Base-by-base conservation (phyloP, 2,329 filamentous ascomycete genomes). In the Colletotrichum nymphaeae region DNA sequence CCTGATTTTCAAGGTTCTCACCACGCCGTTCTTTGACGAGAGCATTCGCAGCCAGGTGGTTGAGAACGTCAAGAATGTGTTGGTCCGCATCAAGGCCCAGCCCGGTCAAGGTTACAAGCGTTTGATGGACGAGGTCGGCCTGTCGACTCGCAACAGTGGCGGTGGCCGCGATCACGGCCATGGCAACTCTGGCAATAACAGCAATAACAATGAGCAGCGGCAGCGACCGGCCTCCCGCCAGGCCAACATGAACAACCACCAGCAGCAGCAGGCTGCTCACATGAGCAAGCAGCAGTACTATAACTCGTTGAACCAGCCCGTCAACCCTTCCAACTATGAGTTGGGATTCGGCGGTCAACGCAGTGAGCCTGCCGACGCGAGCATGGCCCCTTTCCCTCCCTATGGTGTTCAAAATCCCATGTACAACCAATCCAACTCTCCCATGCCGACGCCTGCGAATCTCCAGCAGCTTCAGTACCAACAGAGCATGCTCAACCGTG, bases 1-100 rank as follows among this genome's bases (percentile, higher is more conserved):
- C 1, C 86, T 99, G 77, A 98, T 99, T 79, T 99, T 98, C 90
- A 99, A 99, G 88, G 95, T 98, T 42, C 88, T 99, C 69, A 98
- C 97, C 0, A 98, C 95, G 8, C 97, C 97, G 0, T 98, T 98
- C 89, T 95, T 98, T 76, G 97, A 99, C 76, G 97, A 99, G 81
- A 92, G 88, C 65, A 95, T 98, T 80, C 93, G 97, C 60, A 87
- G 89, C 58, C 94, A 98, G 78, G 95, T 98, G 26, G 91, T 98
- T 5, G 95, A 98, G 79, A 98, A 95, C 72, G 94, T 99, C 64
- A 95, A 96, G 80, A 94, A 92, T 78, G 95, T 98, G 52, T 88
- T 99, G 42, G 85, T 96, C 42, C 93, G 93, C 78, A 93, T 98
- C 83, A 98, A 98, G 86, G 96, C 95, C 6, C 94, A 97, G 79